These are phyloP conservation scores for Solanum rostratum DNA, from an alignment of 257 asterid species.

Conservation along the genomic window DNA sequence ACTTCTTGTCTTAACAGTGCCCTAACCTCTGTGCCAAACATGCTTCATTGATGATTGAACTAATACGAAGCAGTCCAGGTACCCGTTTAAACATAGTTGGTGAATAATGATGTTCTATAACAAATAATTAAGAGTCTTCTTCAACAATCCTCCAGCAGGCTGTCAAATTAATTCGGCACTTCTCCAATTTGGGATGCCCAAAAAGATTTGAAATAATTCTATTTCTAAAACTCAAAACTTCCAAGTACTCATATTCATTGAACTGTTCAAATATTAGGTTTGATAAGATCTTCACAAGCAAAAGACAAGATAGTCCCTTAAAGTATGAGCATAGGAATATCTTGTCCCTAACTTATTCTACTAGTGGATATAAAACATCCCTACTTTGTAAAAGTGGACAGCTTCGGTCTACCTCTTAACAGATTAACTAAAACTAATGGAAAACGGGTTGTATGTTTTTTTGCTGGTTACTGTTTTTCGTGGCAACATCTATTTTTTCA, in stretches of 20 bases:
- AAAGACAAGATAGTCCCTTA: not conserved
- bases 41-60: not conserved
- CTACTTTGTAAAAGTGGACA: not conserved
- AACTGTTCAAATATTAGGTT: not conserved
- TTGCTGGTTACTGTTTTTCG: not conserved
- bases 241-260: not conserved
- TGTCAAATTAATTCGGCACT: not conserved
- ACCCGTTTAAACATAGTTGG: not conserved
- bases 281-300: not conserved
- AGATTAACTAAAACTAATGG: not conserved
- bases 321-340: not conserved
- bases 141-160: not conserved
- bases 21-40: not conserved
- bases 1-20: not conserved
- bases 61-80: not conserved
- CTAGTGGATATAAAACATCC: not conserved
- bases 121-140: not conserved
- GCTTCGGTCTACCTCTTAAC: not conserved
- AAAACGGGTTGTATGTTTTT: not conserved
- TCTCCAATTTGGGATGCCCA: not conserved
- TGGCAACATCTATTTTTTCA: not conserved
- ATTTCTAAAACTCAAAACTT: not conserved
- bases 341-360: not conserved
- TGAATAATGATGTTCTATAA: not conserved
- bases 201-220: not conserved